These are phyloP conservation scores for Didymella arachidicola DNA, from an alignment of 2,329 filamentous ascomycete species.

Conservation along the genomic window DNA sequence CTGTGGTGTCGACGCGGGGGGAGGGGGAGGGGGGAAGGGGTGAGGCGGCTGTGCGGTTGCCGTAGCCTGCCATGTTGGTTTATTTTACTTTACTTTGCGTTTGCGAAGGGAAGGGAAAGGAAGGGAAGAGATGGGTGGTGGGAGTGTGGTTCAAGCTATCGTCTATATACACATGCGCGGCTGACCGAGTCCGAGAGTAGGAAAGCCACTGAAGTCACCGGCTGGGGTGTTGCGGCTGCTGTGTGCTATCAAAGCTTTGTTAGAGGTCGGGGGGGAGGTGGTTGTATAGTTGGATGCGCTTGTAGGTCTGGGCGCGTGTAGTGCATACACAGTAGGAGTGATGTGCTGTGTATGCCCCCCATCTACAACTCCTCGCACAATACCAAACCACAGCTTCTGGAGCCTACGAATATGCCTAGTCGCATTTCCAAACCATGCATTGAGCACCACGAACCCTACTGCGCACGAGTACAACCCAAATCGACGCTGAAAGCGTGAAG, in stretches of 20 bases:
- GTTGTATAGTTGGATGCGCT: constrained; percentile 23
- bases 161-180: neutral
- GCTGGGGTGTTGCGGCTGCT: constrained; percentile 12
- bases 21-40: too few relatives aligned
- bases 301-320: constrained; percentile 7
- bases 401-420: too few relatives aligned
- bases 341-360: too few relatives aligned
- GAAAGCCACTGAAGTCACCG: constrained; percentile 42
- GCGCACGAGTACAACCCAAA: neutral
- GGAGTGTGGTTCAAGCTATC: too few relatives aligned
- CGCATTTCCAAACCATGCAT: neutral
- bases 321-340: neutral
- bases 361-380: too few relatives aligned
- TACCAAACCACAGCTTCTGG: too few relatives aligned
- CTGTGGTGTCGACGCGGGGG: neutral
- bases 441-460: neutral
- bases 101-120: too few relatives aligned
- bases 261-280: constrained; percentile 31
- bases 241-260: constrained; percentile 18
- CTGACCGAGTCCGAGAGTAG: neutral
- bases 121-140: too few relatives aligned
- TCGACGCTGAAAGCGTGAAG: neutral
- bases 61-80: too few relatives aligned
- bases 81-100: too few relatives aligned
- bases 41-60: too few relatives aligned